Evolutionary conservation across 176 grass and related monocot species (phyloP).

Genomic region (Cocos nucifera): DNA sequence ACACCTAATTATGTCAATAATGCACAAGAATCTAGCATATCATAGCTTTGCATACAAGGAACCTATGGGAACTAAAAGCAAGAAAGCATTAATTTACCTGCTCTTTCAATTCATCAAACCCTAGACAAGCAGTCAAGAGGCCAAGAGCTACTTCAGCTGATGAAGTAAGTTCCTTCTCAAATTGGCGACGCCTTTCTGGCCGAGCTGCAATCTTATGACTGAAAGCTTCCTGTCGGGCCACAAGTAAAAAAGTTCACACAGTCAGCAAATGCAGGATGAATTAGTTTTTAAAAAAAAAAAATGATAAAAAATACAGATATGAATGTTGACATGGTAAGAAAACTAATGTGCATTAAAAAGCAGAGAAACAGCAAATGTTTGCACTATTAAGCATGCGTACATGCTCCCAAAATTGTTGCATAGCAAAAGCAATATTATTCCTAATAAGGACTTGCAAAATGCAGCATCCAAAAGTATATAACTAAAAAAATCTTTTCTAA

Average conservation of each 20-base stretch:
- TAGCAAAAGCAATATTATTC: no score
- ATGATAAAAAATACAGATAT: no score
- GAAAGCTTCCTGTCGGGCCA: slow-evolving; percentile 64
- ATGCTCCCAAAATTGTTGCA: no score
- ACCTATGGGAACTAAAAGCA: slow-evolving; percentile 11
- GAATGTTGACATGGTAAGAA: no score
- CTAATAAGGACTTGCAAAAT: no score
- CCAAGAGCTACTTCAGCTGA: slow-evolving; percentile 66
- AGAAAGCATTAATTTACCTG: slow-evolving; percentile 42
- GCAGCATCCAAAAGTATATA: neutral
- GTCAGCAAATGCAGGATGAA: no score
- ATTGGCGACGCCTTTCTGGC: slow-evolving; percentile 82
- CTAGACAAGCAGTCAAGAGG: slow-evolving; percentile 88
- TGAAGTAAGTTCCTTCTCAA: slow-evolving; percentile 81
- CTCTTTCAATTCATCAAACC: slow-evolving; percentile 81
- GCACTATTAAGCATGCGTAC: no score
- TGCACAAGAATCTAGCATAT: no score
- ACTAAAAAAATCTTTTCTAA: neutral
- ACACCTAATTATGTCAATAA: no score
- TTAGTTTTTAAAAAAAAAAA: no score
- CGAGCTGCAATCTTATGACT: slow-evolving; percentile 91
- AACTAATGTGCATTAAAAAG: no score
- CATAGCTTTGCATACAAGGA: neutral
- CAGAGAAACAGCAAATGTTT: no score
- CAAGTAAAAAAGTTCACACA: neutral